Percentiles rank a stretch among this genome's conserved stretches.
Evolutionary conservation across 306 rosid genomes (phyloP).

Genomic region (Inga laurina): DNA sequence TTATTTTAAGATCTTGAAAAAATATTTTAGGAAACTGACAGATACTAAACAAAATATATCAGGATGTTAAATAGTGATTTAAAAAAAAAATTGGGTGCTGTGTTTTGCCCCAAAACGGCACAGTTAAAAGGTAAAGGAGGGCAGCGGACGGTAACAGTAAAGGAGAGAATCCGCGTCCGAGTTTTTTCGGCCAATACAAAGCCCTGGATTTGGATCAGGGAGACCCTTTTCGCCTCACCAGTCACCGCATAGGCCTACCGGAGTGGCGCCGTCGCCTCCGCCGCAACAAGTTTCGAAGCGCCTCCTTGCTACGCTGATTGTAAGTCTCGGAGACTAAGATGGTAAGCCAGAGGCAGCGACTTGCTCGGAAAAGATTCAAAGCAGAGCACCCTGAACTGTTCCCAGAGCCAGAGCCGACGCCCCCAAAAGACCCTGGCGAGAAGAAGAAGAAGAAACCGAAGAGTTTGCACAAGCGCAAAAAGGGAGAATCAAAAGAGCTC

Average conservation of each 20-base stretch:
- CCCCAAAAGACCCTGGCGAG: constrained; percentile 53
- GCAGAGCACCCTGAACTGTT: constrained; percentile 50
- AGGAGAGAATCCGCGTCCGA: no score
- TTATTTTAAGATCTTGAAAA: no score
- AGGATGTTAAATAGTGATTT: no score
- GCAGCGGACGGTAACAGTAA: no score
- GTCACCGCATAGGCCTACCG: background rate
- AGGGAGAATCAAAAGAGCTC: constrained; percentile 37
- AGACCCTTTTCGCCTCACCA: background rate
- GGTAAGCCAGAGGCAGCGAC: constrained; percentile 81
- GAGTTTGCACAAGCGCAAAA: constrained; percentile 44
- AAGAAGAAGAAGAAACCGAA: constrained; percentile 41
- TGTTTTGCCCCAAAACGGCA: no score
- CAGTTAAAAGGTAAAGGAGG: no score
- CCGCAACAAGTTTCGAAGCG: background rate
- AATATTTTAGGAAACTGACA: no score
- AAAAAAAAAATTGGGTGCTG: no score
- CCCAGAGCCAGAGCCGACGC: constrained; percentile 52
- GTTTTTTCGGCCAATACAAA: background rate
- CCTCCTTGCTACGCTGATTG: background rate
- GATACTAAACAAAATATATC: no score
- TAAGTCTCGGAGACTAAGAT: constrained; percentile 49
- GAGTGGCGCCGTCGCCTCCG: background rate
- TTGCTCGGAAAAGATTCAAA: constrained; percentile 66
- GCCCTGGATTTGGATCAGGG: background rate